Base-by-base conservation (phyloP, 2,329 filamentous ascomycete genomes). In the Orbilia oligospora region DNA sequence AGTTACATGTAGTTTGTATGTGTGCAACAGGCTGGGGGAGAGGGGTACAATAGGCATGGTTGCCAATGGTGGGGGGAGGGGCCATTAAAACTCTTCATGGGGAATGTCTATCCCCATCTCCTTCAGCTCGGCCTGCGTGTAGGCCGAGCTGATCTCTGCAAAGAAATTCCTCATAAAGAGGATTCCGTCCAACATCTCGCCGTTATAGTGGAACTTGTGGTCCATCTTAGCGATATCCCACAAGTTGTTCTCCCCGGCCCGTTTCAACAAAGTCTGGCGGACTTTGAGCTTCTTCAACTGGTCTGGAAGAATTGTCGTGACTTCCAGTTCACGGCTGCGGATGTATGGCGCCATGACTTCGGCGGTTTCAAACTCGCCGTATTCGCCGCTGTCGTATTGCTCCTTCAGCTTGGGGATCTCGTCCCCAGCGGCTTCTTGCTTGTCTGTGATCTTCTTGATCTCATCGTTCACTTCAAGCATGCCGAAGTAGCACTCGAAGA, bases 191-290 rank as follows among this genome's bases (percentile, higher is more conserved):
- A 76, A 24, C 65, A 76, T 66, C n/a, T 70, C 48, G 6, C 72
- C 66, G 12, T 3, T 27, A 48, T 66, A 76, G 1, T 66, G 27
- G 18, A 58, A 55, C 38, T 30, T 64, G 5, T 65, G 5, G 22
- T 76, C 72, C 38, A 66, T 33, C 58, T 70, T 71, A 16, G 65
- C 72, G n/a, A 76, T 56, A 46, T 76, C 56, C 72, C 72, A 76
- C 48, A 76, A 41, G 10, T 70, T 49, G 10, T 14, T 53, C 27
- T 76, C 65, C 0, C 33, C 72, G 12, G 49, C 65, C n/a, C 55
- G 66, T 20, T 71, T 76, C 36, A 76, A 12, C 24, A 76, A 24
- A 14, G 56, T 49, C 38, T 51, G 55, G 24, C 72, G 65, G 36
- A 71, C 38, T 30, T 66, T 24, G 12, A 70, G 20, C 36, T 70